Conservation (phyloP, 768 basidiomycete species). For the Pleurotus platypus region DNA sequence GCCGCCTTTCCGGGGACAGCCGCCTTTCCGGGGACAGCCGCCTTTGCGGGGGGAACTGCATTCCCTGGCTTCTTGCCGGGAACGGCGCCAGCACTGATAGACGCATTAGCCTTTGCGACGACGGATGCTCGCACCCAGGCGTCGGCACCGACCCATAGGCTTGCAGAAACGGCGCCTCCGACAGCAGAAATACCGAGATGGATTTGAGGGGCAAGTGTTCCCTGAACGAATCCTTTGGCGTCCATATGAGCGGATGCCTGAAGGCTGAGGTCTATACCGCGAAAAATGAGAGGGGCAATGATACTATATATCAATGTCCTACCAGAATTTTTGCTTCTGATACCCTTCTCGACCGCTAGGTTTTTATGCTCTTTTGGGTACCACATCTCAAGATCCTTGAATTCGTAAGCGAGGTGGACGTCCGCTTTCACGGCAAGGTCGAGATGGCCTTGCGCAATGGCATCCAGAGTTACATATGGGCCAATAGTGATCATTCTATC, state of each 20-base stretch:
- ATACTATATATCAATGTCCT: background rate
- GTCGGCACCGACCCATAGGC: background rate
- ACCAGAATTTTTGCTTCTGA: background rate
- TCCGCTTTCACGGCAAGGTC: background rate
- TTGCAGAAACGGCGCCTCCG: background rate
- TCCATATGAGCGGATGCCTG: background rate
- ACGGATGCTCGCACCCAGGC: background rate
- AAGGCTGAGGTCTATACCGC: background rate
- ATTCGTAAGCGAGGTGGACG: background rate
- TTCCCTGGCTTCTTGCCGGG: background rate
- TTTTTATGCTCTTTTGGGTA: background rate
- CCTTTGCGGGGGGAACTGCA: background rate
- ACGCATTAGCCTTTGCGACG: background rate
- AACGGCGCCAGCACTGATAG: background rate
- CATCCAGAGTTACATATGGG: background rate
- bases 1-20: too few species aligned
- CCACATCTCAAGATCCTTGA: background rate
- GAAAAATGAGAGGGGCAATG: background rate
- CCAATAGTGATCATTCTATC: background rate
- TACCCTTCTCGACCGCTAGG: background rate
- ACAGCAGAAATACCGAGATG: background rate
- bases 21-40: too few species aligned
- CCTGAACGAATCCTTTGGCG: background rate
- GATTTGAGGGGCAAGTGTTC: background rate
- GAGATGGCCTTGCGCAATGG: background rate